Evolutionary conservation across 2,329 filamentous ascomycete species (phyloP), one percentile per base, ranked within the genome.

Genomic region (Metarhizium sp.): DNA sequence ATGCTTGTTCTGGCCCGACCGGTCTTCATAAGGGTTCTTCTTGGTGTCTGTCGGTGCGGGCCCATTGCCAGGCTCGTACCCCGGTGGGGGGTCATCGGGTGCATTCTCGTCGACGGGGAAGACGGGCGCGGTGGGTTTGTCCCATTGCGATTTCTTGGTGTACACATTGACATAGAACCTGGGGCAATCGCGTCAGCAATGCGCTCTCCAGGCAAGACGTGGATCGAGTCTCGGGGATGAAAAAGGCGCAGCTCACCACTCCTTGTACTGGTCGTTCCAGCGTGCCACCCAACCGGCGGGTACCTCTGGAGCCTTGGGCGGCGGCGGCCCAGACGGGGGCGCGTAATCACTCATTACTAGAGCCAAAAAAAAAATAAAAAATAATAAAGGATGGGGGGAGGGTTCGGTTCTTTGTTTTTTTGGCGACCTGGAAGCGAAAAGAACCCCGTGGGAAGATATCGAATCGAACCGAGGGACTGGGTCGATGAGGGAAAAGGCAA

Each of bases 121-220:
- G 53, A 84, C 83, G 47, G 88, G 85, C 53, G 78, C 78, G 42
- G 84, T 89, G 18, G 91, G 91, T 62, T 83, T 86, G 4, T 95
- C 88, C 92, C 92, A 96, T 78, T 92, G 88, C 5, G 92, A 95
- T 67, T 87, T 80, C 66, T 94, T 94, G 60, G 91, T 96, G 71
- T 85, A 82, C 58, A 88, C 82, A 74, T 96, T 94, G 58, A 96
- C 88, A 74, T 88, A 96, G 80, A 94, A 96, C 86, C 87, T 90
- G 53, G 16, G 59, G 13, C 11, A 14, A 11, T 10, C n/a, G 18
- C 18, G 42, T 45, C 42, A 45, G 42, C 42, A 4, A 2, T 25
- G 6, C 18, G 1, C 8, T 4, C n/a, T 20, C 42, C n/a, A 20
- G 10, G 29, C 36, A 18, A 42, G 10, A 25, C 30, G 20, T 20